A percentile compares a stretch with the other conserved stretches of the same genome.
These are phyloP conservation scores for Cylindrodendrum hubeiense DNA, from an alignment of 2,329 filamentous ascomycete species.

Conservation along the genomic window DNA sequence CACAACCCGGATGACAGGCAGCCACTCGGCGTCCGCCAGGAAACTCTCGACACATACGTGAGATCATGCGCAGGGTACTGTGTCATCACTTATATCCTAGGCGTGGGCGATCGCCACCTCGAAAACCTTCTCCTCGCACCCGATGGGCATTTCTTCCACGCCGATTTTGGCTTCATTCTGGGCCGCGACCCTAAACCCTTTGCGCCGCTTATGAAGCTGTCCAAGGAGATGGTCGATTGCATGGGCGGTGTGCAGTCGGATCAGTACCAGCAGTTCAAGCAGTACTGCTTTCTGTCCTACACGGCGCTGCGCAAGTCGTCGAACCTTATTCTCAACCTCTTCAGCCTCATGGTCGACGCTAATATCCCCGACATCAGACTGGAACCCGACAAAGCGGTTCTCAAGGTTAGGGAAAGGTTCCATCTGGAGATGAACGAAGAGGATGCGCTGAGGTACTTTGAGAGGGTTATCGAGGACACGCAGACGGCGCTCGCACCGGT, in stretches of 20 bases:
- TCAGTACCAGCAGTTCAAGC: slow-evolving; percentile 90
- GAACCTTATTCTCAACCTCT: slow-evolving; percentile 93
- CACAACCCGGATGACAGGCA: slow-evolving; percentile 90
- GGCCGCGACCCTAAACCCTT: slow-evolving; percentile 98
- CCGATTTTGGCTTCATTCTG: slow-evolving; percentile 98
- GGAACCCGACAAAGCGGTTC: slow-evolving; percentile 91
- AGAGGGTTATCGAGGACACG: slow-evolving; percentile 90
- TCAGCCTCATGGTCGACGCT: slow-evolving; percentile 96
- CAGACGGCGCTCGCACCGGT: slow-evolving; percentile 91
- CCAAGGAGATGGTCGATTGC: slow-evolving; percentile 97
- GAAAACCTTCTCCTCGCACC: slow-evolving; percentile 94
- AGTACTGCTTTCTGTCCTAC: slow-evolving; percentile 96
- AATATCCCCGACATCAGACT: slow-evolving; percentile 96
- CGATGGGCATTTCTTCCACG: slow-evolving; percentile 96
- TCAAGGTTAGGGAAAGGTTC: slow-evolving; percentile 95
- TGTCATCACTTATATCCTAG: slow-evolving; percentile 97
- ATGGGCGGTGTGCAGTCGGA: slow-evolving; percentile 90
- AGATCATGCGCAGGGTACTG: slow-evolving; percentile 98
- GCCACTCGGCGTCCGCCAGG: slow-evolving; percentile 88
- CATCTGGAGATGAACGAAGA: slow-evolving; percentile 92
- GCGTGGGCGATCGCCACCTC: slow-evolving; percentile 94
- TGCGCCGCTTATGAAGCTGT: slow-evolving; percentile 95
- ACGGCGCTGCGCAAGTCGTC: slow-evolving; percentile 89
- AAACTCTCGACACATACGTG: slow-evolving; percentile 94
- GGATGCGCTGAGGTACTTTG: slow-evolving; percentile 89